Base-by-base conservation (phyloP, 2,329 filamentous ascomycete genomes). In the Plectosphaerella plurivora region DNA sequence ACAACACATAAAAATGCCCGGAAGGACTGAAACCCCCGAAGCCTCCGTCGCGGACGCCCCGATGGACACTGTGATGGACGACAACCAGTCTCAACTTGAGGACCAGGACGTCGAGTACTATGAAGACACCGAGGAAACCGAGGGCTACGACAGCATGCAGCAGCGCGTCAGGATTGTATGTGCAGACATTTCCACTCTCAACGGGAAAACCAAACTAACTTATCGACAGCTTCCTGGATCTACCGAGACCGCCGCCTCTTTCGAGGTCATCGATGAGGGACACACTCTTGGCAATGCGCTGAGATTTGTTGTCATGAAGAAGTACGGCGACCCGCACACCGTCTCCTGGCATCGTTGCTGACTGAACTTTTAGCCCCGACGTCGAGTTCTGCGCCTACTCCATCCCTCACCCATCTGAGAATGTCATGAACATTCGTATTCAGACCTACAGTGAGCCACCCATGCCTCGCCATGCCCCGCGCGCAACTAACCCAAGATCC, bases 381-480 rank as follows among this genome's bases (percentile, higher is more conserved):
- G 94, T 99, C 55, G 94, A 99, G 69, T 97, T 99, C 73, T 97
- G 94, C 72, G 94, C 93, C 55, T 99, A 99, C 71, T 90, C 93
- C 8, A 97, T 99, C 56, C 94, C 94, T 28, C 94, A 99, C 72
- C 94, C 94, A 49, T 96, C 92, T 39, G 94, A 99, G 72, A 77
- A 86, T 41, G 94, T 96, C 73, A 96, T 99, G 93, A 96, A 97
- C 66, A 77, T 99, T 56, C 84, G 94, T 63, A 97, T 99, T 57
- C 94, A 99, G 72, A 99, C 93, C 60, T 97, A 94, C 64, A 89
- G 93, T 96, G 75, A 67, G 84, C 71, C 45, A 10, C 45, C 11
- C 25, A 50, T 15, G 48, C 47, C 14, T 49, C 25, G n/a, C 15
- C 12, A 50, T 33, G 46, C 28, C 10, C 15, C 16, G 37, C 15